Conservation (phyloP, 805 yeast species). For the Barnettozyma sp. region DNA sequence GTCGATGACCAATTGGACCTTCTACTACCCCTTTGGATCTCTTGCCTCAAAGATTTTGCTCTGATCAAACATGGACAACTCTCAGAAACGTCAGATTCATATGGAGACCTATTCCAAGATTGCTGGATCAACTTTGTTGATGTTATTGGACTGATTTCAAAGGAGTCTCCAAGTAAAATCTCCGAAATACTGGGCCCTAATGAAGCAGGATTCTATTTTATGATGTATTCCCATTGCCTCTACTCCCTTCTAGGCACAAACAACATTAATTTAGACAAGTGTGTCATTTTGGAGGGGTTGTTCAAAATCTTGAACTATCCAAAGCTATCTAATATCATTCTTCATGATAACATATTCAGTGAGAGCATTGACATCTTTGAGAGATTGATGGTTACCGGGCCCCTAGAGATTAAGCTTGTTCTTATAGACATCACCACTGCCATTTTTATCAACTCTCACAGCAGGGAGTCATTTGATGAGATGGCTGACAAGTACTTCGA, state of each 20-base stretch:
- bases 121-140: constrained; percentile 76
- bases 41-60: constrained; percentile 68
- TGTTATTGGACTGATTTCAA: constrained; percentile 62
- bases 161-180: constrained; percentile 40
- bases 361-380: constrained; percentile 76
- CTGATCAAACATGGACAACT: constrained; percentile 36
- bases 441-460: constrained; percentile 36
- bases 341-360: constrained; percentile 59
- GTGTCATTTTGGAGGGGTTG: constrained; percentile 43
- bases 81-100: constrained; percentile 17
- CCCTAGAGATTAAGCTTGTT: constrained; percentile 37
- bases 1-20: constrained; percentile 49
- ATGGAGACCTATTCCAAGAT: constrained; percentile 42
- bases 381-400: constrained; percentile 54
- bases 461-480: constrained; percentile 36
- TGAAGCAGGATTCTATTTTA: constrained; percentile 61
- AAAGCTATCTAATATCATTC: constrained; percentile 50
- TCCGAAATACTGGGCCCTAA: constrained; percentile 48
- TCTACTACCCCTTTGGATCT: constrained; percentile 74
- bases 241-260: constrained; percentile 52
- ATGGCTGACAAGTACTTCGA: constrained; percentile 81
- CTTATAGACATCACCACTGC: constrained; percentile 52
- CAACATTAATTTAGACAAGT: constrained; percentile 23
- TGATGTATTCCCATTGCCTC: constrained; percentile 76
- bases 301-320: constrained; percentile 49